Conservation (phyloP, 2,329 filamentous ascomycete genomes). For the Paraconiothyrium brasiliense region DNA sequence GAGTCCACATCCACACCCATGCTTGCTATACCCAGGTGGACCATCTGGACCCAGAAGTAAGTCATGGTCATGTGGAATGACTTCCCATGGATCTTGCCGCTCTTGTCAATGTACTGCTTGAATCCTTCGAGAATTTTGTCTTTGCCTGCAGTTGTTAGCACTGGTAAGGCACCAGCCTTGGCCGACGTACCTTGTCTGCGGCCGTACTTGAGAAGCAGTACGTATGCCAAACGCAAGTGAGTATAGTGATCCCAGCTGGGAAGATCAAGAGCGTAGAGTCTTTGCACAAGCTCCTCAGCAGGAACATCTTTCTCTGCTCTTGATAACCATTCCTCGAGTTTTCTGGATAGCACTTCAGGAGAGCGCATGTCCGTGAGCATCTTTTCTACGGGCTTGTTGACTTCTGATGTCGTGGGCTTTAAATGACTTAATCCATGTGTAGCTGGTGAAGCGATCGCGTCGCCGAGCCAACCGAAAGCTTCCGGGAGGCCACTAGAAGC, state of each 20-base stretch:
- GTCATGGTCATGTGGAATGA: background rate
- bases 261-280: background rate
- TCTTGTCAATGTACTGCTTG: background rate
- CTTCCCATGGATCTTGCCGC: background rate
- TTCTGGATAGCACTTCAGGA: background rate
- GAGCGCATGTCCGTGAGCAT: background rate
- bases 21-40: background rate
- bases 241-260: slow-evolving; percentile 3
- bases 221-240: background rate
- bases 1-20: background rate
- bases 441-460: background rate
- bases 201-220: background rate
- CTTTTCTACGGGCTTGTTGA: background rate
- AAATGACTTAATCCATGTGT: background rate
- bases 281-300: background rate
- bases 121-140: background rate
- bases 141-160: background rate
- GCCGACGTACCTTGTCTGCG: background rate
- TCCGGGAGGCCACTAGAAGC: background rate
- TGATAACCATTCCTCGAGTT: background rate
- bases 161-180: background rate
- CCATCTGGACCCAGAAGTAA: background rate
- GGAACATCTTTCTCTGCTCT: background rate
- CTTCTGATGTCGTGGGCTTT: background rate
- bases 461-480: background rate